These are phyloP conservation scores for Cytospora piceicola DNA, from an alignment of 2,329 filamentous ascomycete genomes.

Conservation along the genomic window DNA sequence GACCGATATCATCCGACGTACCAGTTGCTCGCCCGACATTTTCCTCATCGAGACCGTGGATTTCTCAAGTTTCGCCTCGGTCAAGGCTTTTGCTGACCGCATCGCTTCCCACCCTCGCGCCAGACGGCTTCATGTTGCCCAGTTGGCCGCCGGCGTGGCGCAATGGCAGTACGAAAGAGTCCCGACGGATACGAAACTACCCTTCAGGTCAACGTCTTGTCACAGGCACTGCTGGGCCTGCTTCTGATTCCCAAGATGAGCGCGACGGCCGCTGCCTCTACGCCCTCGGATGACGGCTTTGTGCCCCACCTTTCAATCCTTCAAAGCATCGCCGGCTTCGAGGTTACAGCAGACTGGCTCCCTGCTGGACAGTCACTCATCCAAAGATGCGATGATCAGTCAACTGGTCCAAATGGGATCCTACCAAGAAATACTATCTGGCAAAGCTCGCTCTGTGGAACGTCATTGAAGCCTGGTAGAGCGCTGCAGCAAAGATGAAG, in stretches of 20 bases:
- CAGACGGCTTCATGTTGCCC: constrained; percentile 40
- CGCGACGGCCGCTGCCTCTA: constrained; percentile 36
- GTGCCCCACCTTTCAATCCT: constrained; percentile 49
- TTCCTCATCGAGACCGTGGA: constrained; percentile 47
- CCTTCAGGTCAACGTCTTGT: constrained; percentile 62
- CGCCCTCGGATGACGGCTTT: constrained; percentile 29
- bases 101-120: constrained; percentile 40
- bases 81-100: constrained; percentile 46
- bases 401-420: constrained; percentile 32
- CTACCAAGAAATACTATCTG: constrained; percentile 34
- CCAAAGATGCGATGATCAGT: constrained; percentile 28
- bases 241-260: constrained; percentile 54
- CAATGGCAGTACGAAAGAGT: constrained; percentile 42
- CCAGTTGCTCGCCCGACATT: constrained; percentile 36
- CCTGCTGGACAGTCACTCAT: constrained; percentile 29
- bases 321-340: constrained; percentile 33
- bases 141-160: constrained; percentile 51
- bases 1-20: constrained; percentile 40
- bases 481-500: constrained; percentile 29
- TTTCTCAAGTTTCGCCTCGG: constrained; percentile 50
- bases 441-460: constrained; percentile 43
- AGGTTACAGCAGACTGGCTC: constrained; percentile 31
- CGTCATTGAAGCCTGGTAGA: constrained; percentile 44
- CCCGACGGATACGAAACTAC: constrained; percentile 53
- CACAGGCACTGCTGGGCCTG: constrained; percentile 56